phyloP scores from a whole-genome alignment of 2,329 filamentous ascomycete genomes.

The Spiromastix sp. region DNA sequence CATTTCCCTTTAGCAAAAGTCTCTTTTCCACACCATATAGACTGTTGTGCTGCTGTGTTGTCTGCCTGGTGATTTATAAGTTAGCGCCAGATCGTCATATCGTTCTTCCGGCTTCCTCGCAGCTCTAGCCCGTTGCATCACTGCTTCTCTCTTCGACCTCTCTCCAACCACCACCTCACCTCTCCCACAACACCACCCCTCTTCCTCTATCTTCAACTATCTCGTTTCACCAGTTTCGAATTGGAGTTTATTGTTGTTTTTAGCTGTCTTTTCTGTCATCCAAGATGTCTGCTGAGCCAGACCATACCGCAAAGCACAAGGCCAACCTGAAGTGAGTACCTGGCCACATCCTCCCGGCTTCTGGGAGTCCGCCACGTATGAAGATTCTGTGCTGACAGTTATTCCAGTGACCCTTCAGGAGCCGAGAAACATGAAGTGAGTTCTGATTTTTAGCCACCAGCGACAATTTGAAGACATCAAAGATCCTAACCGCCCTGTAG shows the following conservation, averaged over 20 bases:
- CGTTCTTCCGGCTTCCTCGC: conserved; percentile 5
- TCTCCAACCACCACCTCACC: conserved; percentile 1
- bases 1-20: no score
- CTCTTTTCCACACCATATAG: no score
- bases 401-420: conserved; percentile 70
- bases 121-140: conserved; percentile 1
- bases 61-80: no score
- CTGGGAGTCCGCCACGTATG: conserved; percentile 8
- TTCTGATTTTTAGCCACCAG: no score
- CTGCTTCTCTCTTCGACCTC: not conserved
- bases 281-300: conserved; percentile 63
- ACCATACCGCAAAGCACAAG: conserved; percentile 62
- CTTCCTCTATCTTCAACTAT: conserved; percentile 9
- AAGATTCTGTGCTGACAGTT: conserved; percentile 29
- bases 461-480: no score
- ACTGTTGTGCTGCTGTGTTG: conserved; percentile 5
- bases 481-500: no score
- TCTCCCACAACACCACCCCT: conserved; percentile 8
- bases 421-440: conserved; percentile 75
- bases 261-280: conserved; percentile 15
- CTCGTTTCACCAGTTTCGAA: conserved; percentile 11
- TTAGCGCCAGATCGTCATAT: conserved; percentile 5
- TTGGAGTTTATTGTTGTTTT: conserved; percentile 6
- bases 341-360: conserved; percentile 6
- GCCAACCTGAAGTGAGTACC: conserved; percentile 65